Evolutionary conservation across 495 filamentous ascomycete species (phyloP), one percentile per base, ranked within the genome.

Genomic region (Xanthoparmelia taractica): DNA sequence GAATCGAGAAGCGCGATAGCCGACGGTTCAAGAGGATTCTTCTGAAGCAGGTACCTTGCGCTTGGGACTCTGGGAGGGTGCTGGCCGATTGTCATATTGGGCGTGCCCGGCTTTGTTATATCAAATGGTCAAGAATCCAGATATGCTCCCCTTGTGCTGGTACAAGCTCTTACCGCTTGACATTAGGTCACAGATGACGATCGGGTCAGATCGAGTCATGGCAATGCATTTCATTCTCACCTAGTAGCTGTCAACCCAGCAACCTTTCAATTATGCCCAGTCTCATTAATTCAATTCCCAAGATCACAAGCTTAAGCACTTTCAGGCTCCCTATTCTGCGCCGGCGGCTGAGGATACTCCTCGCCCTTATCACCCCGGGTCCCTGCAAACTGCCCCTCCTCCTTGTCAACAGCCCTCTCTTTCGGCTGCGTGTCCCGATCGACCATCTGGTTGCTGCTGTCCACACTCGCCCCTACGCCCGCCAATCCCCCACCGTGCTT

Each of bases 401-500:
- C 69, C 63, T 67, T 63, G 48, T 68, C 69, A 40, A 71, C 34
- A n/a, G 67, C 72, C 58, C 66, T 64, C 59, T 72, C 70, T 8
- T 60, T 56, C 25, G 60, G 20, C 62, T 63, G 66, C 58, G 38
- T 57, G 29, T 60, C 50, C 64, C 63, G 45, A 61, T 71, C 67
- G 17, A 61, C 61, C 37, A 69, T 67, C 36, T 62, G 52, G n/a
- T 61, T 63, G 41, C 64, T 62, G 57, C 65, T 61, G 41, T 0
- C 67, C 2, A 69, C 72, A 37, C 68, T 73, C 31, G 78, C 76
- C 0, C 82, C 82, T 0, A 83, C 72, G 2, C 84, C 82, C 48
- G 80, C 83, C 6, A 87, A 61, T 0, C 86, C 84, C 31, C 76
- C 57, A 17, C 73, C 66, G 59, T 84, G 75, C 63, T 80, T 82